Evolutionary conservation across 2,329 filamentous ascomycete genomes (phyloP), one percentile per base, ranked within the genome.

Genomic region (Colletotrichum sp.): DNA sequence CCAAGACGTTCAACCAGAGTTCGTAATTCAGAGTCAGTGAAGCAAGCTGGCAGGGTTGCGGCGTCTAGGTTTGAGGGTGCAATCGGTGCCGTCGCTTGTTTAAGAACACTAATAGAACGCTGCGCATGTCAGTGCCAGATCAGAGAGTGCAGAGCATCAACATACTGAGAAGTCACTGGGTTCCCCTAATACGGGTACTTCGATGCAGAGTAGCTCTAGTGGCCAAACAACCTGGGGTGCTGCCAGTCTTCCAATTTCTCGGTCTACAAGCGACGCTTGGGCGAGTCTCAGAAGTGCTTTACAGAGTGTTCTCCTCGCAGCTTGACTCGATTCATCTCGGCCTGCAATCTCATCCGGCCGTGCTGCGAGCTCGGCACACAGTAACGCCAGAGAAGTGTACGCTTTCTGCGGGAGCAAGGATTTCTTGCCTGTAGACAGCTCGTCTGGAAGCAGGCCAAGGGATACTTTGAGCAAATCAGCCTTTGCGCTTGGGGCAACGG

Each of bases 131-230:
- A 74, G 72, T 36, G 12, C 3, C 29, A 36, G 6, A 43, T 43
- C 66, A 47, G 61, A 18, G 33, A 55, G 3, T 21, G 34, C 7
- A 16, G 18, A 21, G 27, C 16, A 15, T 47, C 12, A 55, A 76
- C 82, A 76, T 81, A 88, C 87, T 83, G 82, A 84, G 65, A 87
- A 75, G 75, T 88, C 87, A 6, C 81, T 84, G 31, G 80, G 80
- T 43, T 82, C 79, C 13, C 79, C 77, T 24, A 84, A 74, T 2
- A 76, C 74, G 1, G 81, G 78, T 66, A 81, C 79, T 9, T 82
- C 81, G 7, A 79, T 75, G 5, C 80, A 79, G 15, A 85, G 74
- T 24, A 84, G 78, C n/a, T 84, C 80, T 33, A 86, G 78, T 47
- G 84, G 82, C n/a, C 84, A 82, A 11, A 86, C 79, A 18, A 88